These are phyloP conservation scores for Colletotrichum salicis DNA, from an alignment of 2,329 filamentous ascomycete genomes.

Conservation along the genomic window DNA sequence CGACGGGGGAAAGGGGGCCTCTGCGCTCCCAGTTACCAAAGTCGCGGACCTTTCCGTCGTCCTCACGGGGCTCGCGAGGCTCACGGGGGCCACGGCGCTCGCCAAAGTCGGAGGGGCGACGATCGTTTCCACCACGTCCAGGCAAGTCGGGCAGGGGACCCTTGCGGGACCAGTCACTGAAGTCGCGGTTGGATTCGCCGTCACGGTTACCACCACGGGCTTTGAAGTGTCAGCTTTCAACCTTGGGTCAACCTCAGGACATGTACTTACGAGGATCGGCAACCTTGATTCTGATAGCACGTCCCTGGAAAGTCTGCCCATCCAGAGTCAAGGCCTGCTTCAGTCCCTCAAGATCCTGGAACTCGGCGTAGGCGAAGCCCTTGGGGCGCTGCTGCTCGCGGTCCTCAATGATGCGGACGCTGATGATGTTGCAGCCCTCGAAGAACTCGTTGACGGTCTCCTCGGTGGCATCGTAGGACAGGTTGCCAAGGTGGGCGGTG, in stretches of 20 bases:
- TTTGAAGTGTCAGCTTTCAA: slow-evolving; percentile 57
- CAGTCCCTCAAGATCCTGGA: slow-evolving; percentile 85
- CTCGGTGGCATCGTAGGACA: slow-evolving; percentile 92
- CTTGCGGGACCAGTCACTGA: slow-evolving; percentile 92
- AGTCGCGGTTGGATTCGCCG: slow-evolving; percentile 77
- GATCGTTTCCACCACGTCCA: slow-evolving; percentile 56
- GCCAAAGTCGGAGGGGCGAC: slow-evolving; percentile 60
- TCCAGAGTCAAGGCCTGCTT: slow-evolving; percentile 90
- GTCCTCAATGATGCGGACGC: slow-evolving; percentile 96
- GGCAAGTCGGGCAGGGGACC: slow-evolving; percentile 85
- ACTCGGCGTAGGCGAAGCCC: slow-evolving; percentile 98
- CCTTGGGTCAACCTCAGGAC: background rate
- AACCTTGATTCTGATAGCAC: slow-evolving; percentile 91
- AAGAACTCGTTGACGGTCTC: slow-evolving; percentile 90
- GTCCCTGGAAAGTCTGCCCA: slow-evolving; percentile 84
- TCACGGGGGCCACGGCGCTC: slow-evolving; percentile 57
- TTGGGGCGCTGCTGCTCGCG: slow-evolving; percentile 94
- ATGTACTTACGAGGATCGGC: slow-evolving; percentile 90
- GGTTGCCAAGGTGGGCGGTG: slow-evolving; percentile 95
- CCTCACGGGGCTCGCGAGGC: slow-evolving; percentile 69
- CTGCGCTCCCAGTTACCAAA: slow-evolving; percentile 95
- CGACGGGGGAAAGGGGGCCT: slow-evolving; percentile 83
- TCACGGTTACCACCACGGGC: slow-evolving; percentile 81
- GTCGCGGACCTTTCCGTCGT: slow-evolving; percentile 82
- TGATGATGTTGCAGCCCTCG: slow-evolving; percentile 83